These are phyloP conservation scores for Pistacia atlantica DNA, from an alignment of 345 rosid species.

Conservation along the genomic window DNA sequence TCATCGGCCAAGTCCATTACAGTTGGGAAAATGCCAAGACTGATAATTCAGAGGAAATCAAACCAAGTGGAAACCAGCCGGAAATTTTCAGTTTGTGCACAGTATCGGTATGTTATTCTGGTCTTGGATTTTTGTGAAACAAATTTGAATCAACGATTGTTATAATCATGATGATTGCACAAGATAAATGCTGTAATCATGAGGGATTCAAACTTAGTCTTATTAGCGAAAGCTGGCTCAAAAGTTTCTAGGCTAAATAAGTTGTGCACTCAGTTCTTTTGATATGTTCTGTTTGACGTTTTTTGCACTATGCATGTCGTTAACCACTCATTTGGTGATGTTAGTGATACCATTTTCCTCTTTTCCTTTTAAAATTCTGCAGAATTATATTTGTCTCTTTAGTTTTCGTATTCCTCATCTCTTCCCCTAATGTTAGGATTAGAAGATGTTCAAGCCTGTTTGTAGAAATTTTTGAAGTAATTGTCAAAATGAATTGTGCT, in stretches of 20 bases:
- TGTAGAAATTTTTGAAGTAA: too few species aligned
- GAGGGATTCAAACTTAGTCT: background rate
- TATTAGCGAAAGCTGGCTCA: background rate
- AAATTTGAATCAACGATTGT: background rate
- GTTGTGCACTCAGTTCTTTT: background rate
- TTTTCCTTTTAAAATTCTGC: too few species aligned
- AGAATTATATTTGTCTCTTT: too few species aligned
- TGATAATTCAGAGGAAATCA: conserved; percentile 46
- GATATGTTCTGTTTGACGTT: too few species aligned
- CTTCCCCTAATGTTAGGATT: too few species aligned
- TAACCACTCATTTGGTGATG: too few species aligned
- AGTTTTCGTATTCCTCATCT: too few species aligned
- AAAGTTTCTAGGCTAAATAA: background rate
- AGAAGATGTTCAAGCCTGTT: background rate
- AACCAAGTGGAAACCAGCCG: conserved; percentile 23
- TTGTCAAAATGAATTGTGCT: background rate
- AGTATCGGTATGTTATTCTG: conserved; percentile 47
- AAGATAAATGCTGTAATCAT: background rate
- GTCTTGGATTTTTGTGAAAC: background rate
- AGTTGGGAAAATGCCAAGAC: conserved; percentile 36
- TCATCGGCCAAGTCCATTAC: conserved; percentile 43
- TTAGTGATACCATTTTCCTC: too few species aligned
- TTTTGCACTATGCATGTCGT: too few species aligned
- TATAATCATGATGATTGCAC: background rate
- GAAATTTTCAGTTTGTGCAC: conserved; percentile 58